Evolutionary conservation across 768 basidiomycete genomes (phyloP).

Genomic region (Cubamyces lactineus): DNA sequence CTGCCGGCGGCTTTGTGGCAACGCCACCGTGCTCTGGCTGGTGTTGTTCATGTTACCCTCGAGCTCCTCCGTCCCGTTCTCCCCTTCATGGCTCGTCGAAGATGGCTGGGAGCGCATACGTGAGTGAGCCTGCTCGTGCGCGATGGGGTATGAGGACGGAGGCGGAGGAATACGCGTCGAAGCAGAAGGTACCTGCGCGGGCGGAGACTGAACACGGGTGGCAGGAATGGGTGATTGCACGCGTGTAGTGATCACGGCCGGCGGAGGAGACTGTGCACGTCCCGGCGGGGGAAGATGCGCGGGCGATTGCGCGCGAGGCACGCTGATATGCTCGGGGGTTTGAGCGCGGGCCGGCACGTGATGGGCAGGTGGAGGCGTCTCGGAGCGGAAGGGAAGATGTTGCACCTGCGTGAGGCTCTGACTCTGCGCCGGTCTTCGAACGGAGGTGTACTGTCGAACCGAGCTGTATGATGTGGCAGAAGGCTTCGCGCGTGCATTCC

Average conservation of each 20-base stretch:
- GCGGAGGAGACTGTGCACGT: conserved; percentile 19
- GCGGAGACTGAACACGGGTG: conserved; percentile 22
- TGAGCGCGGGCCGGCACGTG: conserved; percentile 12
- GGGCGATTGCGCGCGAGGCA: conserved; percentile 16
- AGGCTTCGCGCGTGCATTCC: conserved; percentile 8
- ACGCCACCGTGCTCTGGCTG: conserved; percentile 8
- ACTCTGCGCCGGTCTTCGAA: neutral
- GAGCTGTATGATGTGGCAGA: conserved; percentile 15
- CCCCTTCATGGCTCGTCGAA: conserved; percentile 4
- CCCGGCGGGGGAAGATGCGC: neutral
- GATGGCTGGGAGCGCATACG: conserved; percentile 15
- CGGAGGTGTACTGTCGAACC: conserved; percentile 10
- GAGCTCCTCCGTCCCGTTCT: conserved; percentile 15
- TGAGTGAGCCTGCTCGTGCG: conserved; percentile 11
- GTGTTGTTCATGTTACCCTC: conserved; percentile 5
- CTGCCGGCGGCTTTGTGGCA: conserved; percentile 13
- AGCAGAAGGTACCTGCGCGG: neutral
- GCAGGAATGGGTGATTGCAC: conserved; percentile 21
- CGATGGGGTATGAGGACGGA: conserved; percentile 7
- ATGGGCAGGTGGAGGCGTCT: conserved; percentile 17
- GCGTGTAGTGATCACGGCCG: conserved; percentile 10
- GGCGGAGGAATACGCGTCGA: neutral
- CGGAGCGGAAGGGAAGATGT: conserved; percentile 21
- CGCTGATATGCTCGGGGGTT: conserved; percentile 3
- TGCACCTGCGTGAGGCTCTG: conserved; percentile 5